Percentiles rank a stretch among this genome's conserved stretches.
Conservation (phyloP, 768 basidiomycete species). For the Rhodotorula kratochvilovae region DNA sequence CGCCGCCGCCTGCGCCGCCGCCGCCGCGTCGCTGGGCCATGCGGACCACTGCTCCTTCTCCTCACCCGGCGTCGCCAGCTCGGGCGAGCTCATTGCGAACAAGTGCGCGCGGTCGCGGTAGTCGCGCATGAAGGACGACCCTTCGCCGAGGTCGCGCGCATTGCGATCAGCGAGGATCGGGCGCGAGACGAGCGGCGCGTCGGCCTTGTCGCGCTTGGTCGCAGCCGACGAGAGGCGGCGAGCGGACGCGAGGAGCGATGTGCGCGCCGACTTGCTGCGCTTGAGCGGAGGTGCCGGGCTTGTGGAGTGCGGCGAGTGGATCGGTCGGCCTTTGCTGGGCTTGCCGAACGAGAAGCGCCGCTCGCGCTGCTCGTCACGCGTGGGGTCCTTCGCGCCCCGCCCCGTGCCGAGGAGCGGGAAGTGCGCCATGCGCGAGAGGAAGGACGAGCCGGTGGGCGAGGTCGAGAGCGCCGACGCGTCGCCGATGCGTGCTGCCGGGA, state of each 20-base stretch:
- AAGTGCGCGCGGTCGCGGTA: slow-evolving; percentile 7
- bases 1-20: too few relatives aligned
- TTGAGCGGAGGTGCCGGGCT: not conserved
- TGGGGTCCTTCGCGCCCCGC: not conserved
- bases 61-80: slow-evolving; percentile 13
- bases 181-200: not conserved
- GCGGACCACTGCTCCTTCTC: not conserved
- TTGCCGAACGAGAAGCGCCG: slow-evolving; percentile 9
- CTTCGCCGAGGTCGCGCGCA: not conserved
- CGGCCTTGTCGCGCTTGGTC: not conserved
- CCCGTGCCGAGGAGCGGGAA: not conserved
- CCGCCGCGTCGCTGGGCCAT: too few relatives aligned
- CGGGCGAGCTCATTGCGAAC: slow-evolving; percentile 25
- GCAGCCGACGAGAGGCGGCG: slow-evolving; percentile 1
- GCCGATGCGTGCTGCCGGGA: not conserved
- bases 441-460: not conserved
- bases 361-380: not conserved
- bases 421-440: not conserved
- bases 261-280: slow-evolving; percentile 13
- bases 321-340: not conserved
- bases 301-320: not conserved
- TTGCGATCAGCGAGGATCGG: not conserved
- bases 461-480: too few relatives aligned
- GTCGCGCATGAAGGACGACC: not conserved
- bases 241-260: slow-evolving; percentile 7